These are phyloP conservation scores for Baudoinia panamericana DNA, from an alignment of 495 filamentous ascomycete species.

Conservation along the genomic window DNA sequence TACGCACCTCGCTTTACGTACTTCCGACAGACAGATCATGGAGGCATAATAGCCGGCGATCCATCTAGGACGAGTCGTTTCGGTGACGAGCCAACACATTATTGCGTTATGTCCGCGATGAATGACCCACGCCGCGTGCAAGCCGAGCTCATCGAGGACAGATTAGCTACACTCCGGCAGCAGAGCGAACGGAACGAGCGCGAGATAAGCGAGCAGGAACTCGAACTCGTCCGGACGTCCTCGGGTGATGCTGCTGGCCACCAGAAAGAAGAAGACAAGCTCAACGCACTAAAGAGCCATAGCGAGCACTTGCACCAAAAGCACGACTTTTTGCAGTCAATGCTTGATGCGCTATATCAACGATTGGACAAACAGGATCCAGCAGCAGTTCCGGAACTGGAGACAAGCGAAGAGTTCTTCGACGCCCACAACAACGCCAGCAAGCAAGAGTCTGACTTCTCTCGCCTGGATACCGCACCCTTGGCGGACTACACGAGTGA, in stretches of 20 bases:
- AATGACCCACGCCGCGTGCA: constrained; percentile 86
- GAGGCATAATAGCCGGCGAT: constrained; percentile 51
- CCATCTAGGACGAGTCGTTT: constrained; percentile 68
- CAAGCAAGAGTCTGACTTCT: constrained; percentile 9
- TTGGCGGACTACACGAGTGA: constrained; percentile 65
- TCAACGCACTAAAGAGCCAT: constrained; percentile 57
- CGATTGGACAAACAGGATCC: constrained; percentile 39
- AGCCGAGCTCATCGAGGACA: constrained; percentile 65
- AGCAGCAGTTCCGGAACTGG: constrained; percentile 35
- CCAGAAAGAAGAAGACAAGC: constrained; percentile 41
- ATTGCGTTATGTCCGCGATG: constrained; percentile 86
- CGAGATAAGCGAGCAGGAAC: constrained; percentile 32
- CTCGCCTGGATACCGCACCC: constrained; percentile 36
- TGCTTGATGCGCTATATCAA: constrained; percentile 52
- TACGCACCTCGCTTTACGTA: constrained; percentile 92
- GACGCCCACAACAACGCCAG: constrained; percentile 39
- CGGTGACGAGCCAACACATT: constrained; percentile 81
- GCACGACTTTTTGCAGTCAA: constrained; percentile 60
- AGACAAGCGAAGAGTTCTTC: constrained; percentile 31
- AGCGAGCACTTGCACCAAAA: constrained; percentile 57
- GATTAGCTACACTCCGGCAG: constrained; percentile 60
- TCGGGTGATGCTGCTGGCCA: constrained; percentile 37
- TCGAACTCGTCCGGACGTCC: constrained; percentile 27
- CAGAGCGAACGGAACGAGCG: constrained; percentile 60
- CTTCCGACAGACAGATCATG: constrained; percentile 92